Percentiles rank a stretch among this genome's conserved stretches.
These are phyloP conservation scores for Bryoerythrophyllum caledonicum DNA, from an alignment of 225 moss, liverwort and hornwort species.

Conservation along the genomic window DNA sequence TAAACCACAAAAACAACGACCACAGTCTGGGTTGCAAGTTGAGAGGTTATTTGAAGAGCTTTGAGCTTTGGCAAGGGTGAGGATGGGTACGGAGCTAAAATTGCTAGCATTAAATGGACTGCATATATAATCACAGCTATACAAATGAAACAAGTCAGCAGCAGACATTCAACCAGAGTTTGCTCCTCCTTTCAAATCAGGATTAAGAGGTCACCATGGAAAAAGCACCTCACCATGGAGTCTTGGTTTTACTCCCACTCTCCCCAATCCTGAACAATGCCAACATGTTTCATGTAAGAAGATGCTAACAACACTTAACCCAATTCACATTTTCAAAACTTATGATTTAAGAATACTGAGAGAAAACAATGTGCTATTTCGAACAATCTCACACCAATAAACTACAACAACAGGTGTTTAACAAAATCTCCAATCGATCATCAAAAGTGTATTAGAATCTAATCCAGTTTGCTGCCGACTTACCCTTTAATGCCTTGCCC, in stretches of 20 bases:
- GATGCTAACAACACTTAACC: neutral
- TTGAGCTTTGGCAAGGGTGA: conserved; percentile 24
- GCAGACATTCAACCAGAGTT: conserved; percentile 40
- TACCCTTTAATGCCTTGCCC: no score
- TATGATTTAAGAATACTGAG: neutral
- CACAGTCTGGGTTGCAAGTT: conserved; percentile 25
- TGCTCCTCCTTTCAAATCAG: conserved; percentile 34
- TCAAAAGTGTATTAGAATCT: neutral
- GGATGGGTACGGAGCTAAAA: conserved; percentile 41
- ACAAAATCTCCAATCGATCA: neutral
- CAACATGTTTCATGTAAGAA: conserved; percentile 15
- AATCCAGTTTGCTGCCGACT: neutral
- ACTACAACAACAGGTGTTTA: neutral
- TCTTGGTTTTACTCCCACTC: conserved; percentile 43
- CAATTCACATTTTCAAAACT: neutral
- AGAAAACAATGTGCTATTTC: neutral
- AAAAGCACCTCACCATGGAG: conserved; percentile 23
- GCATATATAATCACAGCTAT: conserved; percentile 52
- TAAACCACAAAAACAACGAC: conserved; percentile 27
- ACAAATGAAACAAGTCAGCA: conserved; percentile 48
- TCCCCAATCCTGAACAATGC: conserved; percentile 45
- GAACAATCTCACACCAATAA: neutral
- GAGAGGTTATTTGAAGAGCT: conserved; percentile 31
- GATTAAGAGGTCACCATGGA: conserved; percentile 22
- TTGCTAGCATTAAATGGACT: conserved; percentile 49